Conservation (phyloP, 305 asterid genomes). For the Solanum hybrid region DNA sequence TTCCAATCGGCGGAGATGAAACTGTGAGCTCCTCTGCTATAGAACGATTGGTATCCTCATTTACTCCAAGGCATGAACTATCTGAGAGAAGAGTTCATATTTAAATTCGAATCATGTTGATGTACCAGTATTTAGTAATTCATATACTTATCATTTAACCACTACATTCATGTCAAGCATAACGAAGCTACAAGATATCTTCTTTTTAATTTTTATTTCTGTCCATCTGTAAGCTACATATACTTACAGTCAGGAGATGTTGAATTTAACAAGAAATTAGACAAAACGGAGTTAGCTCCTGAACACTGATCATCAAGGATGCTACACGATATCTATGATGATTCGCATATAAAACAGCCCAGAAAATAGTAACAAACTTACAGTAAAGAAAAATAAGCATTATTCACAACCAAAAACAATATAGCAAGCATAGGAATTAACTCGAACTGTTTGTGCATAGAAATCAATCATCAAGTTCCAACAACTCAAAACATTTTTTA, state of each 20-base stretch:
- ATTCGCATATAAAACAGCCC: not conserved
- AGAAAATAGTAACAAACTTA: not conserved
- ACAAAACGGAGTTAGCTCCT: not conserved
- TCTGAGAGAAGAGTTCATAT: slow-evolving; percentile 28
- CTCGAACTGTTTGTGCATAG: not conserved
- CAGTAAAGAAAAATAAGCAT: not conserved
- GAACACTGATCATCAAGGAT: not conserved
- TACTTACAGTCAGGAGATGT: not conserved
- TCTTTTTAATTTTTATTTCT: not conserved
- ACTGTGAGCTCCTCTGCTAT: slow-evolving; percentile 37
- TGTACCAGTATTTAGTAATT: not conserved
- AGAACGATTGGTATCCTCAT: slow-evolving; percentile 44
- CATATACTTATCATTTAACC: not conserved
- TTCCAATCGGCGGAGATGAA: slow-evolving; percentile 39
- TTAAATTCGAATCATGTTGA: slow-evolving; percentile 2
- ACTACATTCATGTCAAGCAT: not conserved
- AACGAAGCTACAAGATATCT: not conserved
- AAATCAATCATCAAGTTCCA: not conserved
- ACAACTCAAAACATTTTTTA: not conserved
- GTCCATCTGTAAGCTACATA: not conserved
- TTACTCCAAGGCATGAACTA: slow-evolving; percentile 31
- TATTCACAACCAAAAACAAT: not conserved
- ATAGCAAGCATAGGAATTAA: not conserved
- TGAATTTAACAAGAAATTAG: not conserved
- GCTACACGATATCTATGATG: not conserved